Percentiles rank a stretch among this genome's conserved stretches.
Conservation (phyloP, 257 asterid species). For the Petrea volubilis region DNA sequence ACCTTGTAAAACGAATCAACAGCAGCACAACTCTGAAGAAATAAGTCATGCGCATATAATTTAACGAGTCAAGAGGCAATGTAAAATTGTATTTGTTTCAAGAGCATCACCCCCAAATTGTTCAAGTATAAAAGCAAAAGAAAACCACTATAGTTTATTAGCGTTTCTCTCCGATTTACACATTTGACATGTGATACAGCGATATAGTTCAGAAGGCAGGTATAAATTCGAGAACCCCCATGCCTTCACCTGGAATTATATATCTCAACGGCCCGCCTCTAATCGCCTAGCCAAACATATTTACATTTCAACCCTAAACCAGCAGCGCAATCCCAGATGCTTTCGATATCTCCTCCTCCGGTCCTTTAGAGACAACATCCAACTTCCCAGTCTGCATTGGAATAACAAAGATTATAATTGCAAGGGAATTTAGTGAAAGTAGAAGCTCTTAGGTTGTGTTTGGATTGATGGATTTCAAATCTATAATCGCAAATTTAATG, state of each 20-base stretch:
- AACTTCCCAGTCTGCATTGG: slow-evolving; percentile 17
- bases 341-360: slow-evolving; percentile 7
- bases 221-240: slow-evolving; percentile 1
- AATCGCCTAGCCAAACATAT: slow-evolving; percentile 19
- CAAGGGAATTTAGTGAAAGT: background rate
- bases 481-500: too few relatives aligned
- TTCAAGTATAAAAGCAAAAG: background rate
- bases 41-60: background rate
- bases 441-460: background rate
- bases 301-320: slow-evolving; percentile 29
- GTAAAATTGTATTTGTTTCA: background rate
- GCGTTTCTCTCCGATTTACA: slow-evolving; percentile 6
- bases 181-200: background rate
- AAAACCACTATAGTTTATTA: slow-evolving; percentile 13
- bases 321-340: slow-evolving; percentile 19
- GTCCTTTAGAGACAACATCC: background rate
- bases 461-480: too few relatives aligned
- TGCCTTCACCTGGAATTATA: slow-evolving; percentile 12
- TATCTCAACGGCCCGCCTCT: slow-evolving; percentile 10
- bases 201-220: background rate
- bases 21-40: background rate
- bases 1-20: background rate
- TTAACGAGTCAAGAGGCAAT: background rate
- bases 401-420: background rate
- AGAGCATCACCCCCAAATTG: background rate